phyloP scores from a whole-genome alignment of 2,329 filamentous ascomycete species.

The Fusarium bactridioides region DNA sequence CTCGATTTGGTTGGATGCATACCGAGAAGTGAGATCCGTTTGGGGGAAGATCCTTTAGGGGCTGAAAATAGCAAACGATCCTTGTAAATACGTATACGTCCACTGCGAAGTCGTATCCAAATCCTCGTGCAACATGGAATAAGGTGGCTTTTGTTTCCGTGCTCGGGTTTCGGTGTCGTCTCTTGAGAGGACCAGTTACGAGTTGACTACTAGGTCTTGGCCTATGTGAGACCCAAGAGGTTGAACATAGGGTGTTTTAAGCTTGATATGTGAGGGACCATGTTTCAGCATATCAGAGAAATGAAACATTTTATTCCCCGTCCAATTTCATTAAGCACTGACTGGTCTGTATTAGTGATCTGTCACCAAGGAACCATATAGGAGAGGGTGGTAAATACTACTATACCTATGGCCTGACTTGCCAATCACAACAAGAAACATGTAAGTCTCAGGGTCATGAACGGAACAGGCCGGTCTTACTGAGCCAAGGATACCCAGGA shows the following conservation, averaged over 20 bases:
- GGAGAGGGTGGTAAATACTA: neutral
- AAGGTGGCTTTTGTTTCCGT: neutral
- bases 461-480: neutral
- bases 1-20: conserved; percentile 19
- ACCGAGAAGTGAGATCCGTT: conserved; percentile 6
- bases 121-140: conserved; percentile 1
- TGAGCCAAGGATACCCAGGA: conserved; percentile 7
- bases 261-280: neutral
- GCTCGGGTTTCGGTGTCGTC: neutral
- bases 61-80: conserved; percentile 25
- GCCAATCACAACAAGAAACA: neutral
- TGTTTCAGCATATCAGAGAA: conserved; percentile 4
- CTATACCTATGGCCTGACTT: neutral
- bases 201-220: neutral
- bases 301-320: conserved; percentile 9
- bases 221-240: neutral
- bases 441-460: neutral
- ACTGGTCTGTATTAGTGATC: neutral
- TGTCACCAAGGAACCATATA: neutral
- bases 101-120: neutral
- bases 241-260: neutral
- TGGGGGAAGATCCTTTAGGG: neutral
- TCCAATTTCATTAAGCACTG: neutral
- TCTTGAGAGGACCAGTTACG: neutral
- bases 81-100: conserved; percentile 1